Percentiles rank a stretch among this genome's conserved stretches.
Conservation (phyloP, 805 yeast species). For the Candida palmyrensis region DNA sequence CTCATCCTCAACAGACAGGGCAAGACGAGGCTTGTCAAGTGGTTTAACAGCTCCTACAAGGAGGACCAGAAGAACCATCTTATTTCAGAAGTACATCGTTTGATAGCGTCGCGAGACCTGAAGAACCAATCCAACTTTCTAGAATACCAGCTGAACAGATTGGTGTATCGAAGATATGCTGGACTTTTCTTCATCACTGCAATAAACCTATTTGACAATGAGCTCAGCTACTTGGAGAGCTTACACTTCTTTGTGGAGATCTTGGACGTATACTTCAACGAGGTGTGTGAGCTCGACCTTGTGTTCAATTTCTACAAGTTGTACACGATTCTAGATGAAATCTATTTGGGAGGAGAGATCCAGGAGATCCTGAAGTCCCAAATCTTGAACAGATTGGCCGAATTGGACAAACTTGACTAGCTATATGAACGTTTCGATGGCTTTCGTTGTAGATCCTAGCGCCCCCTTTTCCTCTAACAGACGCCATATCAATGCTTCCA, state of each 20-base stretch:
- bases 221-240: conserved; percentile 74
- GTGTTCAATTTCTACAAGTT: conserved; percentile 88
- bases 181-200: conserved; percentile 87
- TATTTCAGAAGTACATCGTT: conserved; percentile 66
- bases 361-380: conserved; percentile 75
- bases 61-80: conserved; percentile 27
- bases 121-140: conserved; percentile 79
- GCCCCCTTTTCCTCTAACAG: conserved; percentile 10
- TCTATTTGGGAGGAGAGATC: conserved; percentile 86
- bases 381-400: conserved; percentile 59
- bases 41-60: conserved; percentile 45
- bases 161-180: conserved; percentile 86
- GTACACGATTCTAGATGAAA: conserved; percentile 77
- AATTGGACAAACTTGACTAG: conserved; percentile 58
- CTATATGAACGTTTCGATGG: conserved; percentile 7
- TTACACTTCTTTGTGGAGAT: conserved; percentile 87
- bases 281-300: conserved; percentile 89
- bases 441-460: conserved; percentile 8
- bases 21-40: conserved; percentile 78
- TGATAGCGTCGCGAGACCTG: conserved; percentile 79
- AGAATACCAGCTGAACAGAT: conserved; percentile 51
- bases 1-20: conserved; percentile 90
- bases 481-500: conserved; percentile 42
- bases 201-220: conserved; percentile 75
- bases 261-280: conserved; percentile 78